phyloP scores from a whole-genome alignment of 441 rosid species.

The Omphalea diandra region DNA sequence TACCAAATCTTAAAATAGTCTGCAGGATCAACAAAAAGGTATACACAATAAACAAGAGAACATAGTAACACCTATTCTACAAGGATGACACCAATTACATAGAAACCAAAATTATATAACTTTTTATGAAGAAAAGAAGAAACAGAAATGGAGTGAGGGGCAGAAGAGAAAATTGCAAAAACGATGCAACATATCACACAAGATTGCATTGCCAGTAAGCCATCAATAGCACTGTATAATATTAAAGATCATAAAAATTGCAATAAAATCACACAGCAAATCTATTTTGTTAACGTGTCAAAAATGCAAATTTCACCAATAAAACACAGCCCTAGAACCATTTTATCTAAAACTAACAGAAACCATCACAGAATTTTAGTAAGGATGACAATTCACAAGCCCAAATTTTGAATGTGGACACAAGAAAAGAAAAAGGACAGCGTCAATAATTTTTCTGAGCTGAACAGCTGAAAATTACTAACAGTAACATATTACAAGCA shows the following conservation, averaged over 20 bases:
- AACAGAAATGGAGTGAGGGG: background rate
- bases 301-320: background rate
- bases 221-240: background rate
- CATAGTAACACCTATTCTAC: background rate
- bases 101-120: background rate
- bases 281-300: background rate
- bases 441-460: background rate
- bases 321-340: background rate
- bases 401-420: background rate
- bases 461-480: background rate
- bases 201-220: background rate
- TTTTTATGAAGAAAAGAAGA: background rate
- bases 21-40: slow-evolving; percentile 11
- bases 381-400: background rate
- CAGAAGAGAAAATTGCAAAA: background rate
- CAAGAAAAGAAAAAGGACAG: background rate
- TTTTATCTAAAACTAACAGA: background rate
- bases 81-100: background rate
- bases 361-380: background rate
- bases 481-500: background rate
- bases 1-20: background rate
- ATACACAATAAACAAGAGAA: background rate
- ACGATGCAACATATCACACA: background rate
- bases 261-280: background rate
- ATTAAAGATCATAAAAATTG: background rate